Evolutionary conservation across 495 filamentous ascomycete species (phyloP), one percentile per base, ranked within the genome.

Genomic region (Podospora pseudopauciseta): DNA sequence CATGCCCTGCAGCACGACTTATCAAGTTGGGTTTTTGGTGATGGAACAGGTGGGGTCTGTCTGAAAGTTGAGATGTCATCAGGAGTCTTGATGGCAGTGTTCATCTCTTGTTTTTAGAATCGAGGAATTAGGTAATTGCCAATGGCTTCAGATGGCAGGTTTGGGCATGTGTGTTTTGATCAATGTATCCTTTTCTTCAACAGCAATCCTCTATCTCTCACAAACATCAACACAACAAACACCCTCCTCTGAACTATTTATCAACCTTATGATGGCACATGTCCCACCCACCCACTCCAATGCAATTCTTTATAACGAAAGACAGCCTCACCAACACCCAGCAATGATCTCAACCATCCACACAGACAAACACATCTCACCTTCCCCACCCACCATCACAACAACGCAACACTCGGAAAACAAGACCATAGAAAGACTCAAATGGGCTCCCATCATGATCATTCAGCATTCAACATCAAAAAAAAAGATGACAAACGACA

Each of bases 401-500:
- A 49, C 39, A 49, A 5, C 7, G 13, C 39, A 49, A 5, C 2
- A 6, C 5, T 11, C 5, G 2, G 15, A 49, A 13, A 49, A 49
- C 15, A 49, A 49, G 39, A 49, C 39, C 39, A 49, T 49, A 49
- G 9, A 49, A 49, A 49, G 13, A 32, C 30, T 49, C 39, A 49
- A 49, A 49, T 54, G 34, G 34, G 39, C 63, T 56, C 58, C 60
- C 64, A 61, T 65, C 64, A 60, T 66, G 64, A 70, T 70, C 60
- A 66, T 62, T 49, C 63, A 65, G 39, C 27, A 70, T 65, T 49
- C 63, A 65, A 70, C 60, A 66, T 70, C 57, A 63, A 58, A 34
- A 57, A 19, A 19, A 64, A 30, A 60, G 23, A 44, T 34, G 27
- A 64, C n/a, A 65, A 65, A 16, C 59, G 16, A 64, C 61, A n/a